Evolutionary conservation across 2,329 filamentous ascomycete species (phyloP), one percentile per base, ranked within the genome.

Genomic region (Eutypa lata): DNA sequence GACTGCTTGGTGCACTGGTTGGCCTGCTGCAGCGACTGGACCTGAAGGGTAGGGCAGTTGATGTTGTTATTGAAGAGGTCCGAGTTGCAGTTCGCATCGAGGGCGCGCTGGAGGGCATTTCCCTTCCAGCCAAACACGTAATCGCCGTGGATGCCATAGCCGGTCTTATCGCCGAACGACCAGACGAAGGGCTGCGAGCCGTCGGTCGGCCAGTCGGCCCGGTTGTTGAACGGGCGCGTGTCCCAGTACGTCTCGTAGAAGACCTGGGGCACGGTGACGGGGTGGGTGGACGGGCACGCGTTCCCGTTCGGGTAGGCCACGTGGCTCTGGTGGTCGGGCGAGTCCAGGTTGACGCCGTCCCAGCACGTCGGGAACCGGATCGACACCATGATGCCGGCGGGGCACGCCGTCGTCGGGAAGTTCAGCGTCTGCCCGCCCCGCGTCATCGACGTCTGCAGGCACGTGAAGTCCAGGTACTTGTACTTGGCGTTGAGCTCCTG

Each of bases 281-380:
- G 62, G 47, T 65, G 62, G 1, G 61, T 57, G 21, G 57, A 51
- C 5, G 63, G 61, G 48, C 63, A 65, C 3, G 57, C 47, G n/a
- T 61, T 61, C 24, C 56, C 54, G 49, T 53, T 60, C 56, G 78
- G 78, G 55, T 80, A 82, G 5, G 72, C 67, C 58, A 81, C 71
- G 59, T 82, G 79, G 38, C 66, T 76, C 48, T 71, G 71, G 65
- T 80, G 76, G 62, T 80, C 71, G 1, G 68, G 45, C 3, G 71
- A 65, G 59, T 80, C 76, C 46, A 76, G 57, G 55, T 79, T 70
- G 40, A 68, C 68, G 37, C 79, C 79, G 52, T 82, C 70, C 79
- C 79, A 82, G 68, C 79, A 65, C 61, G 68, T 72, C 18, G 75
- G 76, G 66, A 77, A 76, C 5, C 73, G 71, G 55, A 74, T 69